phyloP scores from a whole-genome alignment of 2,329 filamentous ascomycete genomes.

The Fonsecaea pugnacius region DNA sequence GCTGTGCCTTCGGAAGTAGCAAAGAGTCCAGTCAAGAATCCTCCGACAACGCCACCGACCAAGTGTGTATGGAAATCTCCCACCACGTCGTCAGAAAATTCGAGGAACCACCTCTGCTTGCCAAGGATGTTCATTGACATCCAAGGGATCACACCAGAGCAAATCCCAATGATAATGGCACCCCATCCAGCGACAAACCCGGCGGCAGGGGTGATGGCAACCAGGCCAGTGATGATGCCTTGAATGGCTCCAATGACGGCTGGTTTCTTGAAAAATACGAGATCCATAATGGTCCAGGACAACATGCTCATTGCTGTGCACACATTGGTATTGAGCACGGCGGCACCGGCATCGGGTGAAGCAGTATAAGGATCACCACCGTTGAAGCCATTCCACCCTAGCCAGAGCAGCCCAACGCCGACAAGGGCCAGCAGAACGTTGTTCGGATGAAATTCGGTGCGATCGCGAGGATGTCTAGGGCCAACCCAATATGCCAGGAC shows the following conservation, averaged over 20 bases:
- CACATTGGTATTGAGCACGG: conserved; percentile 58
- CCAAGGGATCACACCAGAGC: conserved; percentile 54
- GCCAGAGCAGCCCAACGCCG: conserved; percentile 57
- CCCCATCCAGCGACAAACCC: conserved; percentile 58
- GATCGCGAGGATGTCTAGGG: conserved; percentile 51
- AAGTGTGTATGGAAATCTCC: conserved; percentile 57
- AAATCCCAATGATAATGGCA: conserved; percentile 54
- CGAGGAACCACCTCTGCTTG: conserved; percentile 61
- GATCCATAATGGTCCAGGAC: conserved; percentile 53
- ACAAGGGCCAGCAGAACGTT: conserved; percentile 53
- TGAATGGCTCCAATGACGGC: conserved; percentile 57
- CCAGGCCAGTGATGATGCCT: conserved; percentile 59
- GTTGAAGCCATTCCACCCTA: conserved; percentile 61
- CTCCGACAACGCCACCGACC: conserved; percentile 56
- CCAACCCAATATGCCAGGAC: conserved; percentile 55
- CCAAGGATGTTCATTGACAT: conserved; percentile 55
- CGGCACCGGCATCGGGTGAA: conserved; percentile 55
- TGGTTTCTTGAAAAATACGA: conserved; percentile 55
- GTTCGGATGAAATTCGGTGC: conserved; percentile 54
- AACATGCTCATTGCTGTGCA: conserved; percentile 55
- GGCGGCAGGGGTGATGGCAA: conserved; percentile 58
- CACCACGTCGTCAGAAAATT: conserved; percentile 60
- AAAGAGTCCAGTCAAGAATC: conserved; percentile 65
- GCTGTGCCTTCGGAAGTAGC: conserved; percentile 63
- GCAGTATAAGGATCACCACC: conserved; percentile 59